Base-by-base conservation (phyloP, 208 protist genomes). In the Borovskyia barvae region DNA sequence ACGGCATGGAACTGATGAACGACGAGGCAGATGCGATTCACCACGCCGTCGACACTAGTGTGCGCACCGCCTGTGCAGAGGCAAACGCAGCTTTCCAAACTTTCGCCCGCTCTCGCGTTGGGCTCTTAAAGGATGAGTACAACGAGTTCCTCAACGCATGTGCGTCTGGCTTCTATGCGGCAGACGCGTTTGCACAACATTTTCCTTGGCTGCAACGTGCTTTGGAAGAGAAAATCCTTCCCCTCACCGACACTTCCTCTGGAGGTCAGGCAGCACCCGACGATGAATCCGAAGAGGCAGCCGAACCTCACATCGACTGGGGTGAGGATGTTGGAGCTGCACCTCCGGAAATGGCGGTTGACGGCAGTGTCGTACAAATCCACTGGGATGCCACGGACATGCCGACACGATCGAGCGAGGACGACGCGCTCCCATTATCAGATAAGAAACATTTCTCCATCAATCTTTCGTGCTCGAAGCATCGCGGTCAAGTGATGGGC, bases 231-330 rank as follows among this genome's bases (percentile, higher is more conserved):
- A 70, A 73, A 36, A 29, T 61, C 14, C 29, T 43, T 12, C 47
- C 42, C 32, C 51, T 53, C 1, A 32, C 30, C 29, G 35, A 51
- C 5, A n/a, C 36, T 41, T 26, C 28, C 15, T n/a, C 22, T 26
- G 50, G 36, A 20, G 35, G 17, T 8, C 14, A 2, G 12, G 36
- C 29, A 12, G 40, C 17, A 3, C 40, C 5, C 3, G 61, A 14
- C 0, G 62, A 35, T 15, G 40, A 43, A 25, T 43, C 25, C 17
- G 40, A 62, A 17, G 52, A 28, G 5, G 67, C 32, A 8, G 41
- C 35, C 0, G 74, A 26, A n/a, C 55, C 77, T 9, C 65, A 69
- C 22, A 91, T 91, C 57, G 80, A 85, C 58, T 91, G 84, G 84
- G 84, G 80, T 14, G 84, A 91, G 33, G 48, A 58, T 14, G 59